Conservation (phyloP, 1,284 basidiomycete genomes). For the Cystobasidium pallidum region DNA sequence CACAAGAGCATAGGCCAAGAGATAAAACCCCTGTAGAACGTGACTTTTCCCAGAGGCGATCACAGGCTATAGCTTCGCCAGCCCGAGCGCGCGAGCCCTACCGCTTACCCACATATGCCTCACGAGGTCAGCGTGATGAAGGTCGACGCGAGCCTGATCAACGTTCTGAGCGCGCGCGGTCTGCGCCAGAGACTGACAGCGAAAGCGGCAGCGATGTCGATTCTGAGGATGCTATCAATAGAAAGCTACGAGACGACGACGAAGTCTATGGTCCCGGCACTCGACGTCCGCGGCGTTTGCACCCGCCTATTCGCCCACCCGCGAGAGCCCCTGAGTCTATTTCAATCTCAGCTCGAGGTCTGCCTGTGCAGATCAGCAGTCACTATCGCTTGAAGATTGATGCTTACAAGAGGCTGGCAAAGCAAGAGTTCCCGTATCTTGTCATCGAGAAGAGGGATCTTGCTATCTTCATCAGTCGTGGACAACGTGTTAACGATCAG, state of each 20-base stretch:
- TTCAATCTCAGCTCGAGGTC: not conserved
- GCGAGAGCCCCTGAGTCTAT: not conserved
- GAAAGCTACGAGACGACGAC: slow-evolving; percentile 7
- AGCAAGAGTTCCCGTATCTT: not conserved
- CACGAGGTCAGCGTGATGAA: not conserved
- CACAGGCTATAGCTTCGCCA: not conserved
- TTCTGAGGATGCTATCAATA: not conserved
- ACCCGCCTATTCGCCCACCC: not conserved
- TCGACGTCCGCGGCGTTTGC: not conserved
- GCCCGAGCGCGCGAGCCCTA: slow-evolving; percentile 24
- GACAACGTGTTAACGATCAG: not conserved
- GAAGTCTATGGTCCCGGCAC: not conserved
- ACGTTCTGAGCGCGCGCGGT: not conserved
- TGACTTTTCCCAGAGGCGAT: not conserved
- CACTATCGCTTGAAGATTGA: not conserved
- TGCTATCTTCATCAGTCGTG: not conserved
- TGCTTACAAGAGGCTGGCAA: not conserved
- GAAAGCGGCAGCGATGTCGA: not conserved
- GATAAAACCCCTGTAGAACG: not conserved
- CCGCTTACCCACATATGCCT: slow-evolving; percentile 7
- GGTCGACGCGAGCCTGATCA: not conserved
- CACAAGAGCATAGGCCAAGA: not conserved
- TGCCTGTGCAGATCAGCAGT: not conserved
- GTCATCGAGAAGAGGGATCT: not conserved
- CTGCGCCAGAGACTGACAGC: slow-evolving; percentile 2